A percentile compares a stretch with the other conserved stretches of the same genome.
These are phyloP conservation scores for Vachellia pachyceras DNA, from an alignment of 306 rosid genomes.

Conservation along the genomic window DNA sequence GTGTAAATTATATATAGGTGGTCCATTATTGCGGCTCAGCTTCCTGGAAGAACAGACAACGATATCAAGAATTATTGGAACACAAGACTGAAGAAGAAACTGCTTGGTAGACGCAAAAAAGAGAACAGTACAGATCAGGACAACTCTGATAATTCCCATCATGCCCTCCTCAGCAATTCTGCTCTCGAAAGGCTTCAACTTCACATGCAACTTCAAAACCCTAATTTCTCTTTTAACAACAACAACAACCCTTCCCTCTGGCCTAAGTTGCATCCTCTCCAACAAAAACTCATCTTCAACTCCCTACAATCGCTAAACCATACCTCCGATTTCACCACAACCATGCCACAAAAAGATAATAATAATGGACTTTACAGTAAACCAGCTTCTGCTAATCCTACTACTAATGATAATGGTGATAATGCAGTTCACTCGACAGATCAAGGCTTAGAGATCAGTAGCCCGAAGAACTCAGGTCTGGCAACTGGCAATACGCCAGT, in stretches of 20 bases:
- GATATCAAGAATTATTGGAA: slow-evolving; percentile 99
- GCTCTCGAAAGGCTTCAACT: slow-evolving; percentile 96
- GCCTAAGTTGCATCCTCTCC: slow-evolving; percentile 89
- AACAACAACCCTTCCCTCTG: slow-evolving; percentile 66
- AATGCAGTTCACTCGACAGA: slow-evolving; percentile 21
- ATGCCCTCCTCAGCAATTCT: slow-evolving; percentile 65
- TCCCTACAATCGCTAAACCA: slow-evolving; percentile 51
- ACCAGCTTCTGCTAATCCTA: slow-evolving; percentile 13
- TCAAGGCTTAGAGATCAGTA: slow-evolving; percentile 35
- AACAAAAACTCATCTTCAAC: slow-evolving; percentile 68
- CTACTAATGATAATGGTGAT: background rate
- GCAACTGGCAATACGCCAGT: slow-evolving; percentile 30
- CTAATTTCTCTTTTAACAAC: slow-evolving; percentile 63
- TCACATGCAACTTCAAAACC: slow-evolving; percentile 93
- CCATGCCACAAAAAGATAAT: slow-evolving; percentile 32
- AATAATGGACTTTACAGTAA: slow-evolving; percentile 25
- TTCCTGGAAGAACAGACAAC: slow-evolving; percentile 98
- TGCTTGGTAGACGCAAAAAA: slow-evolving; percentile 79
- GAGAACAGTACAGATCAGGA: background rate
- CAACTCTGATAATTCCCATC: slow-evolving; percentile 39
- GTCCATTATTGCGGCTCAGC: slow-evolving; percentile 98
- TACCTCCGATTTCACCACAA: slow-evolving; percentile 45
- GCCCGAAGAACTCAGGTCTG: slow-evolving; percentile 33
- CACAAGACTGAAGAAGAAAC: slow-evolving; percentile 88
- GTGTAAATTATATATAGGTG: slow-evolving; percentile 57